Conservation (phyloP, 371 early-diverging fungal species). For the Lichtheimia hyalospora region DNA sequence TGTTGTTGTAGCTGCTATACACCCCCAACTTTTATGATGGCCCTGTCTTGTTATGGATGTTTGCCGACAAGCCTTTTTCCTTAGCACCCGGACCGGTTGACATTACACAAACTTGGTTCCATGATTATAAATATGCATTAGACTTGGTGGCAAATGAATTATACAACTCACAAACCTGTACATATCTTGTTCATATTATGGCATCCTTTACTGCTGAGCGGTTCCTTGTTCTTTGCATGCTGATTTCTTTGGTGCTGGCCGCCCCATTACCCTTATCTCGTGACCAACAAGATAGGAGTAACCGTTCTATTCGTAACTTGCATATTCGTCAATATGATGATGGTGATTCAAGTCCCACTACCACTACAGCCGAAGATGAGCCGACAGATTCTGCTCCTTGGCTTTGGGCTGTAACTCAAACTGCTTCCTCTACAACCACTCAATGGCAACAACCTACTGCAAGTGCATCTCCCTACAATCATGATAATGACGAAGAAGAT, state of each 20-base stretch:
- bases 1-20: not conserved
- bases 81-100: too few relatives aligned
- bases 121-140: too few relatives aligned
- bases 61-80: too few relatives aligned
- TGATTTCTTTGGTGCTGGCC: slow-evolving; percentile 6
- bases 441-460: not conserved
- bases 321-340: slow-evolving; percentile 2
- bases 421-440: slow-evolving; percentile 8
- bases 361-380: slow-evolving; percentile 33
- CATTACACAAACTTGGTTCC: too few relatives aligned
- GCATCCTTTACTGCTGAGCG: too few relatives aligned
- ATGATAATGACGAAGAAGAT: too few relatives aligned
- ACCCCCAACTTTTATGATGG: not conserved
- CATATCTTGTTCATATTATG: too few relatives aligned
- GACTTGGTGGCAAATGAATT: too few relatives aligned
- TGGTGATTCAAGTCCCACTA: not conserved
- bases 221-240: not conserved
- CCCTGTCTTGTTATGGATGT: too few relatives aligned
- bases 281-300: not conserved
- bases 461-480: not conserved
- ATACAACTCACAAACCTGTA: too few relatives aligned
- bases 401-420: slow-evolving; percentile 24
- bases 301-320: not conserved
- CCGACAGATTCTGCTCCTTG: slow-evolving; percentile 25
- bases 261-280: slow-evolving; percentile 5